Evolutionary conservation across 2,329 filamentous ascomycete species (phyloP), one percentile per base, ranked within the genome.

Genomic region (Drechslerella dactyloides): DNA sequence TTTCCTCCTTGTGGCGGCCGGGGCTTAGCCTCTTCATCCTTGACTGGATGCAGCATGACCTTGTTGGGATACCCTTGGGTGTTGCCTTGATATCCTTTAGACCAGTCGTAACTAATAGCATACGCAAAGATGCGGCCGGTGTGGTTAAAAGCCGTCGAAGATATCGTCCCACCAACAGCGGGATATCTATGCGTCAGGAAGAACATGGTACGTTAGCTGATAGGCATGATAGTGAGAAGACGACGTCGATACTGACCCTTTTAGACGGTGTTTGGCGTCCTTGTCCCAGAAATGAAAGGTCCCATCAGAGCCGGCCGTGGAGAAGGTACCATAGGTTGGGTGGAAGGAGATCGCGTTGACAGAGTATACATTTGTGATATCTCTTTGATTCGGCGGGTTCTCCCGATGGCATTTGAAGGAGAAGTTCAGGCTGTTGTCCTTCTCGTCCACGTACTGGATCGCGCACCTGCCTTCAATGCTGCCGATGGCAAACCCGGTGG

Each of bases 381-480:
- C 93, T 77, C 86, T 86, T 60, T 78, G 79, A 59, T 79, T 81
- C 65, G 87, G 82, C 0, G 90, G 86, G 3, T 87, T 86, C 77
- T 96, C 91, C 69, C 94, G 92, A 80, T 99, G 94, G 81, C 94
- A 99, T 82, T 97, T 97, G 87, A 99, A 99, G 46, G 91, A 96
- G 84, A 99, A 99, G 83, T 99, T 83, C 78, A 82, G 88, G 88
- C 81, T 86, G 1, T 89, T 83, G 79, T 99, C 92, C 81, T 97
- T 97, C 48, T 99, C 94, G 77, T 99, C 93, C 37, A 97, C 91
- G 77, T 99, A 97, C 79, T 99, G 94, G 74, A 99, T 99, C 1
- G 94, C 94, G 79, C 94, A 99, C 63, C 94, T 89, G 30, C 94
- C 94, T 80, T 99, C 94, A 77, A 99, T 96, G 78, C 91, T 96